phyloP scores from a whole-genome alignment of 2,329 filamentous ascomycete species.

The Hansfordia pulvinata region DNA sequence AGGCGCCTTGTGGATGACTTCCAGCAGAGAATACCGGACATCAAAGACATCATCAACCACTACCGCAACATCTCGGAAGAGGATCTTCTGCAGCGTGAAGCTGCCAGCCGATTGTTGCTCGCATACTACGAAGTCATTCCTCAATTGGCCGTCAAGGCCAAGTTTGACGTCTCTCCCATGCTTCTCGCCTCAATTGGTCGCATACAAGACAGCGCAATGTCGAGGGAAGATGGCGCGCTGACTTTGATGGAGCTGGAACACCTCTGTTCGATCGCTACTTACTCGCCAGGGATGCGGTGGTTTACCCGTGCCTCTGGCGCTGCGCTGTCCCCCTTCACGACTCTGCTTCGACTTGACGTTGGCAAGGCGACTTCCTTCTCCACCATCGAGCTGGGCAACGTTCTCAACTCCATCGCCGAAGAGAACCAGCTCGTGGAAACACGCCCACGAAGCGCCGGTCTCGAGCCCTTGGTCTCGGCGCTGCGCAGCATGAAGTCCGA shows the following conservation, averaged over 20 bases:
- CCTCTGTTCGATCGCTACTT: constrained; percentile 64
- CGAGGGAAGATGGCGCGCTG: constrained; percentile 36
- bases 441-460: constrained; percentile 21
- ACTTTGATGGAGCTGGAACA: constrained; percentile 66
- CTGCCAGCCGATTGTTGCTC: constrained; percentile 62
- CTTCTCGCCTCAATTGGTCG: constrained; percentile 55
- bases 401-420: constrained; percentile 45
- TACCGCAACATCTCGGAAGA: constrained; percentile 57
- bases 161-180: constrained; percentile 74
- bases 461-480: constrained; percentile 31
- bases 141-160: constrained; percentile 65
- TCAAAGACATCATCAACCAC: constrained; percentile 66
- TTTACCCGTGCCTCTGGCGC: constrained; percentile 61
- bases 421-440: constrained; percentile 54
- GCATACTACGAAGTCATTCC: constrained; percentile 81
- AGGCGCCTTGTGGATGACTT: constrained; percentile 61
- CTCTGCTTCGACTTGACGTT: constrained; percentile 46
- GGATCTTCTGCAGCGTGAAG: constrained; percentile 64
- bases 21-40: constrained; percentile 61
- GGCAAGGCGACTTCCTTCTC: constrained; percentile 33
- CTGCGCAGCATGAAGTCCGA: constrained; percentile 18
- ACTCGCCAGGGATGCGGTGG: constrained; percentile 81
- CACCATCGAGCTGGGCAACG: constrained; percentile 33
- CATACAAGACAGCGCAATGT: constrained; percentile 39
- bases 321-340: constrained; percentile 56